Base-by-base conservation (phyloP, 441 rosid genomes). In the Jatropha podagrica region DNA sequence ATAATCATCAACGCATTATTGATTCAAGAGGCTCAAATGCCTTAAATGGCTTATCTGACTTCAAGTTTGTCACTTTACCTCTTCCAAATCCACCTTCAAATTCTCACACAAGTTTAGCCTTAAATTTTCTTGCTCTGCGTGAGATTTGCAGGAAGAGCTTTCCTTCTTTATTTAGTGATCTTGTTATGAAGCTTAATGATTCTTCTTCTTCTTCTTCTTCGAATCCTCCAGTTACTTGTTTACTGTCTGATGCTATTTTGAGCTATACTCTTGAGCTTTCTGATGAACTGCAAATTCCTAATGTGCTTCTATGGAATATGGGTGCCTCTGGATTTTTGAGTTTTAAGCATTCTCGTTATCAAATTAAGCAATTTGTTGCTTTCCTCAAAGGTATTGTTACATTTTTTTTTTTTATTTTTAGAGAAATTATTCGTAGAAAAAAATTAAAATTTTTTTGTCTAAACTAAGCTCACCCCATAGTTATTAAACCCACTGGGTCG, bases 1-100 rank as follows among this genome's bases (percentile, higher is more conserved):
- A 59, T 61, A 82, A 79, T 64, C 82, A 82, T 71, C 55, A 68
- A 4, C 74, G 82, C 18, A 78, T 79, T 20, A 68, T 76, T 46
- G 70, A 61, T 6, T 71, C 78, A 2, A 32, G 80, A 69, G 80
- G 74, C 38, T 54, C 60, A 1, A 18, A 72, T 27, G 54, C 84
- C 7, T 72, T 81, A 4, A 52, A 72, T 49, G 81, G 77, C 26
- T 69, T 72, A 20, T 74, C 77, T 4, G 69, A 65, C 40, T 82
- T 82, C 69, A 59, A 54, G 3, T 82, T 82, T 38, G 75, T 51
- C 13, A 73, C 82, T 11, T 49, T 76, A 54, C 82, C 82, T 63
- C 75, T 78, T 14, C 69, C 67, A 11, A 68, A 67, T 38, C 82
- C 82, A 17, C 78, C 78, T 67, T 69, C 81, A 4, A 59, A 20